phyloP scores from a whole-genome alignment of 2,329 filamentous ascomycete species.

The Chrysoporthe austroafricana region DNA sequence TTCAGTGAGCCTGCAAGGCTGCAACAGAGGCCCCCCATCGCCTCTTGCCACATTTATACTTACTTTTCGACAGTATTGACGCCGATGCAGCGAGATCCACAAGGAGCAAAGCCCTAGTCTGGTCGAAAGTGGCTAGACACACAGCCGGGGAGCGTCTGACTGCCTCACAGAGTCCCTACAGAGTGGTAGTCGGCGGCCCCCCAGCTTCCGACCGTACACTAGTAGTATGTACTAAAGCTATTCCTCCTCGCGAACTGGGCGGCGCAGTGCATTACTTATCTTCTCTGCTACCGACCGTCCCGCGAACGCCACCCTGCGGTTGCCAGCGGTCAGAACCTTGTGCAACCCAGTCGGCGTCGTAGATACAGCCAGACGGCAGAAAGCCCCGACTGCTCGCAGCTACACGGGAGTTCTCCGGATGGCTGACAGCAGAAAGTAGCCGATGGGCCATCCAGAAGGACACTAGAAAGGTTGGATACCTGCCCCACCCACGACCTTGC shows the following conservation, averaged over 20 bases:
- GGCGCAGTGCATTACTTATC: neutral
- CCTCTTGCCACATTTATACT: neutral
- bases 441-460: neutral
- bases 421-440: neutral
- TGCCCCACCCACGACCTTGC: conserved; percentile 36
- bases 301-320: neutral
- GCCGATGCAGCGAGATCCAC: too few relatives aligned
- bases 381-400: neutral
- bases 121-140: neutral
- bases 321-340: neutral
- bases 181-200: neutral
- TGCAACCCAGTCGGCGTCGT: neutral
- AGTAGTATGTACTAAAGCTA: neutral
- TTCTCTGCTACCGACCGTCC: neutral
- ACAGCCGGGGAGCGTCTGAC: neutral
- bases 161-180: neutral
- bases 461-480: conserved; percentile 11
- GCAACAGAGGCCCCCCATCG: too few relatives aligned
- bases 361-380: neutral
- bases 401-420: neutral
- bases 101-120: neutral
- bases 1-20: too few relatives aligned
- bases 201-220: too few relatives aligned
- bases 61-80: neutral
- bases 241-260: neutral